These are phyloP conservation scores for Adansonia digitata DNA, from an alignment of 345 rosid species.

Conservation along the genomic window DNA sequence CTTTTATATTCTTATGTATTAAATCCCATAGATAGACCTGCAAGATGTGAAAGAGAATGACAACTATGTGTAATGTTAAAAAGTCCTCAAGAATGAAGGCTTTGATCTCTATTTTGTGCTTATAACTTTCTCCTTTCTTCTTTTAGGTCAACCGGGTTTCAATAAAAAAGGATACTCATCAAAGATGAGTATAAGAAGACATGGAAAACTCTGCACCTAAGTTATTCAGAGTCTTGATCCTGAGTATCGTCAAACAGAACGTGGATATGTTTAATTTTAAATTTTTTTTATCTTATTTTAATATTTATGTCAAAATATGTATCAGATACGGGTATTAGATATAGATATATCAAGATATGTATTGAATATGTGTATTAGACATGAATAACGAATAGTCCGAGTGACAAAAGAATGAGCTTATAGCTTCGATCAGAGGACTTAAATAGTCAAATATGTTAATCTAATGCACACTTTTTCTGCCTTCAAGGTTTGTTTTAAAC, in stretches of 20 bases:
- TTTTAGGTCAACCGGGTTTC: neutral
- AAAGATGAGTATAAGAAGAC: neutral
- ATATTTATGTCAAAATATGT: too few relatives aligned
- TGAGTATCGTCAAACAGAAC: too few relatives aligned
- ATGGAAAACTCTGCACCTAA: too few relatives aligned
- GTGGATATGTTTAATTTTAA: too few relatives aligned
- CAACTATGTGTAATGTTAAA: neutral
- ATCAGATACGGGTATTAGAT: too few relatives aligned
- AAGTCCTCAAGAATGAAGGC: conserved; percentile 20
- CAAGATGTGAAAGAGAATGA: conserved; percentile 25
- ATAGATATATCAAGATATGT: too few relatives aligned
- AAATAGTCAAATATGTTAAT: neutral
- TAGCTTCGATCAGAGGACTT: neutral
- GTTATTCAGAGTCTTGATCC: too few relatives aligned
- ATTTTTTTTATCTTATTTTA: too few relatives aligned
- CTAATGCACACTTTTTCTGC: neutral
- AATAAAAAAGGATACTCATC: neutral
- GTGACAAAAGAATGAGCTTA: too few relatives aligned
- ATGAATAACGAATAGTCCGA: too few relatives aligned
- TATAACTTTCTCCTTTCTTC: neutral
- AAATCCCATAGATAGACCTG: conserved; percentile 17
- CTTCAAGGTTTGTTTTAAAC: neutral
- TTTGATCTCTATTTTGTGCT: neutral
- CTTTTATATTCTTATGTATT: conserved; percentile 13
- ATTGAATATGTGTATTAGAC: too few relatives aligned